Conservation (phyloP, 257 asterid genomes). For the Salvia splendens region DNA sequence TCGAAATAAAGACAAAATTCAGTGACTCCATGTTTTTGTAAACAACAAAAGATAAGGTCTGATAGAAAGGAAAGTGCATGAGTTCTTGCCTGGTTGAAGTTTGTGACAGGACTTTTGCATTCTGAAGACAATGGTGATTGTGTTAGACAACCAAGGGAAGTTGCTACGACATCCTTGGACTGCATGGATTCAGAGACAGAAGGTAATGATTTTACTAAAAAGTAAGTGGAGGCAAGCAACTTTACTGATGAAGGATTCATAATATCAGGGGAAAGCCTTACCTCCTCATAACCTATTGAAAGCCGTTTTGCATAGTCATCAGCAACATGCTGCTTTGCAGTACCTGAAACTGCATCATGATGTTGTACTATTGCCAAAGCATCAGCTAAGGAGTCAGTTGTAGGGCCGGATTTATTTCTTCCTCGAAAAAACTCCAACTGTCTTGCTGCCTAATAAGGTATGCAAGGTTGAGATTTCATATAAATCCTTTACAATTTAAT, state of each 20-base stretch:
- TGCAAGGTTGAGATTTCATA: too few relatives aligned
- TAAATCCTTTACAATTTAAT: conserved; percentile 3
- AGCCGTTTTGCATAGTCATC: conserved; percentile 93
- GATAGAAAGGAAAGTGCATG: conserved; percentile 8
- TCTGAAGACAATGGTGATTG: conserved; percentile 49
- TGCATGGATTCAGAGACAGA: conserved; percentile 41
- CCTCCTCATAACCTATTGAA: conserved; percentile 89
- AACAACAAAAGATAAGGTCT: conserved; percentile 11
- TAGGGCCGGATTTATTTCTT: conserved; percentile 64
- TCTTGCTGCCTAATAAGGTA: conserved; percentile 71
- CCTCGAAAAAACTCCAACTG: conserved; percentile 81
- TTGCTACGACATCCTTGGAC: conserved; percentile 78
- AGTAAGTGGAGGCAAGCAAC: not conserved
- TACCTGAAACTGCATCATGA: conserved; percentile 96
- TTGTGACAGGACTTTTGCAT: conserved; percentile 49
- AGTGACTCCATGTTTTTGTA: conserved; percentile 17
- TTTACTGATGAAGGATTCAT: not conserved
- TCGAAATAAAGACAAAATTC: conserved; percentile 6
- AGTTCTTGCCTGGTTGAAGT: conserved; percentile 65
- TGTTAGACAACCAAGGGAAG: conserved; percentile 73
- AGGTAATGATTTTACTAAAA: conserved; percentile 12
- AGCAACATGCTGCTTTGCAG: conserved; percentile 93
- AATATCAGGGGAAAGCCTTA: conserved; percentile 21
- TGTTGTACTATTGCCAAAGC: conserved; percentile 92
- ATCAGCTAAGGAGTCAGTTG: conserved; percentile 73